Evolutionary conservation across 306 rosid species (phyloP), one percentile per base, ranked within the genome.

Genomic region (Cicer chorassanicum): DNA sequence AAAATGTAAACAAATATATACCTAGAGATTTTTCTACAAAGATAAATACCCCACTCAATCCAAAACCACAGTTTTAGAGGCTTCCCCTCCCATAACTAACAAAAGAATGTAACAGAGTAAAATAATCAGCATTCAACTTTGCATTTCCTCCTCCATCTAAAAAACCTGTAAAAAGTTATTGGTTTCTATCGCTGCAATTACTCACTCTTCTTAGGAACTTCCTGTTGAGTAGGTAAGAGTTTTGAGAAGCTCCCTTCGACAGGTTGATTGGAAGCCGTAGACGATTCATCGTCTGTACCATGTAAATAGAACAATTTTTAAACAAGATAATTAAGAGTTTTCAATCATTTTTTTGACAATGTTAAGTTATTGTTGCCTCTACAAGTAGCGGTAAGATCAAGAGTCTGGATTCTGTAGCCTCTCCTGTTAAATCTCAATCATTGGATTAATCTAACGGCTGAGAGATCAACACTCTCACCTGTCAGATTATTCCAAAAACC

Each of bases 181-280:
- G 72, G 81, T 66, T 79, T 74, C 54, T 79, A 79, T 89, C 87
- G 74, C 46, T 82, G 62, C 54, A 80, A 73, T 71, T 44, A 66
- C 13, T 83, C 88, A 76, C 80, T 75, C 82, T 87, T 86, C 89
- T 92, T 96, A 1, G 96, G 97, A 78, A 74, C 88, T 85, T 90
- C 98, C 1, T 70, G 84, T 68, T 86, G 96, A 70, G 93, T 82
- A 74, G 96, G 94, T 70, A 91, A 87, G 77, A 82, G 90, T 36
- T 83, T 89, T 84, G 89, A 48, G 85, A 91, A 89, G 90, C 98
- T 95, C 68, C 97, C 99, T 68, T 90, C 92, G 71, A 34, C 87
- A 51, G 93, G 85, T 78, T 88, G 90, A 72, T 81, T 80, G 10
- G 86, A 80, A 63, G 57, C 80, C 81, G 59, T 60, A n/a, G 87